Base-by-base conservation (phyloP, 805 yeast species). In the Ogataea methylovora region DNA sequence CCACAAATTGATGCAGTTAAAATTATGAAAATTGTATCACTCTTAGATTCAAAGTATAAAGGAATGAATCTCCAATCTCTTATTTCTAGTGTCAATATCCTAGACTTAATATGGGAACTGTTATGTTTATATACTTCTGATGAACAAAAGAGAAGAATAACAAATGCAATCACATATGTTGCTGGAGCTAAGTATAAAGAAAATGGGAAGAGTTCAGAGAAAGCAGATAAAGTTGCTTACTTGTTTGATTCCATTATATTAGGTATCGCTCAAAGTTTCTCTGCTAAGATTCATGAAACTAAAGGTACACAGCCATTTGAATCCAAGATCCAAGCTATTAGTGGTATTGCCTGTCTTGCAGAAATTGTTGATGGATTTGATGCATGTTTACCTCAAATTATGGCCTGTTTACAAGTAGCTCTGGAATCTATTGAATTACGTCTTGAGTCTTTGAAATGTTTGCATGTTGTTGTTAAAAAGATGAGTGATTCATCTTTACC, bases 391-490 rank as follows among this genome's bases (percentile, higher is more conserved):
- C 94, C 95, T 0, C 97, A 88, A 51, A 73, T 90, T 4, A 80
- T 85, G 39, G 82, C 94, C 2, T 83, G 94, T 46, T 60, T 90
- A 10, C 95, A 86, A 50, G 77, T 87, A 1, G 79, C 90, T 0
- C 56, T 88, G 16, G 87, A 79, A 26, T 71, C 69, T 14, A 59
- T 68, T 0, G 76, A 74, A 17, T 65, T 87, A 11, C 79, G 79
- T 39, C 60, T 61, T 12, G 69, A 71, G 26, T 74, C 90, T 0
- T 59, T 92, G 27, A 62, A 67, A 30, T 81, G 92, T 36, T 79
- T 95, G 81, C 65, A 67, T 33, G 63, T 67, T 2, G 60, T 90
- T 33, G 71, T 84, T 2, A 60, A 66, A 13, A 65, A 63, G n/a
- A 55, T 90, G 13, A 72, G 65, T 11, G 67, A 71, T 20, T 63